These are phyloP conservation scores for Pythium insidiosum DNA, from an alignment of 352 stramenopile genomes.

Conservation along the genomic window DNA sequence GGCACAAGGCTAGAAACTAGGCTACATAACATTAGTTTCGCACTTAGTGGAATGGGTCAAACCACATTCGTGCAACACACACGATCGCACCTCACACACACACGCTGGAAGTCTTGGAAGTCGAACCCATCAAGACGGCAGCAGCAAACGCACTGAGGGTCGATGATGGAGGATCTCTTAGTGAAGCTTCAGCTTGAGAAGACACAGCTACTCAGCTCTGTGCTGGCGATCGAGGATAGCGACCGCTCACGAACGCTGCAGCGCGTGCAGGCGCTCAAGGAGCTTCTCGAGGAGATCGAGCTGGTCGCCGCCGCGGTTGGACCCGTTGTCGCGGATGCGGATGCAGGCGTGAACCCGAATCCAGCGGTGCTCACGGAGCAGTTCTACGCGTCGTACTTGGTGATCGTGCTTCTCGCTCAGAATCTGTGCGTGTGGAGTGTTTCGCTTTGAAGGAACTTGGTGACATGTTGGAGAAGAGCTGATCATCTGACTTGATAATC, in stretches of 20 bases:
- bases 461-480: neutral
- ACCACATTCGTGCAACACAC: neutral
- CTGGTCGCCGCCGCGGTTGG: constrained; percentile 31
- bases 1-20: constrained; percentile 46
- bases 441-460: neutral
- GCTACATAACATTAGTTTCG: too few relatives aligned
- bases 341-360: constrained; percentile 12
- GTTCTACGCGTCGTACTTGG: constrained; percentile 53
- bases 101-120: too few relatives aligned
- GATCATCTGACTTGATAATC: neutral
- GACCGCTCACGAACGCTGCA: constrained; percentile 10
- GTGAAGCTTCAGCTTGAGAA: constrained; percentile 33
- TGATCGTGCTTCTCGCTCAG: constrained; percentile 39
- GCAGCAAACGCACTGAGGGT: neutral
- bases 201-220: constrained; percentile 23
- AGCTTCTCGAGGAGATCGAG: constrained; percentile 44
- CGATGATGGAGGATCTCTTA: constrained; percentile 40
- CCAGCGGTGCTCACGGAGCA: constrained; percentile 28
- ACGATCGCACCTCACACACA: too few relatives aligned
- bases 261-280: constrained; percentile 26
- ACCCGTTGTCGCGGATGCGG: constrained; percentile 1
- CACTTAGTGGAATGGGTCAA: neutral
- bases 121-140: too few relatives aligned
- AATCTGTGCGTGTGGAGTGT: constrained; percentile 27
- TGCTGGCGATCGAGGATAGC: constrained; percentile 15